phyloP scores from a whole-genome alignment of 345 rosid species.

The Euphorbia peplus region DNA sequence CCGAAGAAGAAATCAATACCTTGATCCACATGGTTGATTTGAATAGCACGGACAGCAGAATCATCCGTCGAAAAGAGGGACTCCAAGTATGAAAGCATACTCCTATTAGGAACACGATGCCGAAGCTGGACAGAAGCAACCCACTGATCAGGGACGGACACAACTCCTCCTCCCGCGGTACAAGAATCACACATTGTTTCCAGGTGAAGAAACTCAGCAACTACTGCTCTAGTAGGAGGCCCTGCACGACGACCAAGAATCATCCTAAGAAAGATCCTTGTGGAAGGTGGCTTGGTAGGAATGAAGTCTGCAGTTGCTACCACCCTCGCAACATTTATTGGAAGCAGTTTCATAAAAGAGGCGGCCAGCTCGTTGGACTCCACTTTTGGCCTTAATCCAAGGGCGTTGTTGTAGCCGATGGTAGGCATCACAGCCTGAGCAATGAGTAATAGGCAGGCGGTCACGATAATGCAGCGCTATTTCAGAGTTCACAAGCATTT shows the following conservation, averaged over 20 bases:
- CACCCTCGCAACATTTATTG: conserved; percentile 27
- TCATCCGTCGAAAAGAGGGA: conserved; percentile 31
- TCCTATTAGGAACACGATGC: too few relatives aligned
- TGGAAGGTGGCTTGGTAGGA: neutral
- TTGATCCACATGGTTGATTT: conserved; percentile 53
- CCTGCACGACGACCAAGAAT: conserved; percentile 29
- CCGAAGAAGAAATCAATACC: conserved; percentile 64
- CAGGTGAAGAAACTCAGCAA: conserved; percentile 24
- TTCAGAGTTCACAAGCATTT: too few relatives aligned
- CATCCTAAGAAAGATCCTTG: too few relatives aligned
- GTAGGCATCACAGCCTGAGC: neutral
- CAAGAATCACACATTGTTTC: conserved; percentile 34
- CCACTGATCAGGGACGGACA: conserved; percentile 69
- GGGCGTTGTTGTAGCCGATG: conserved; percentile 31
- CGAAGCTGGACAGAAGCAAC: conserved; percentile 21
- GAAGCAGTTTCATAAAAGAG: conserved; percentile 37
- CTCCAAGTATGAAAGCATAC: too few relatives aligned
- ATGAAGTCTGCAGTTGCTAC: conserved; percentile 44
- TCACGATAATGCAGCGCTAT: too few relatives aligned
- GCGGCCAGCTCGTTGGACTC: conserved; percentile 48
- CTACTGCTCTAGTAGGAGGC: conserved; percentile 29
- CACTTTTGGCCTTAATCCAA: conserved; percentile 46
- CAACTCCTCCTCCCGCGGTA: conserved; percentile 34
- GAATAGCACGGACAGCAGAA: conserved; percentile 46
- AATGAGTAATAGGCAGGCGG: too few relatives aligned